phyloP scores from a whole-genome alignment of 495 filamentous ascomycete genomes.

The Neurospora sublineolata region DNA sequence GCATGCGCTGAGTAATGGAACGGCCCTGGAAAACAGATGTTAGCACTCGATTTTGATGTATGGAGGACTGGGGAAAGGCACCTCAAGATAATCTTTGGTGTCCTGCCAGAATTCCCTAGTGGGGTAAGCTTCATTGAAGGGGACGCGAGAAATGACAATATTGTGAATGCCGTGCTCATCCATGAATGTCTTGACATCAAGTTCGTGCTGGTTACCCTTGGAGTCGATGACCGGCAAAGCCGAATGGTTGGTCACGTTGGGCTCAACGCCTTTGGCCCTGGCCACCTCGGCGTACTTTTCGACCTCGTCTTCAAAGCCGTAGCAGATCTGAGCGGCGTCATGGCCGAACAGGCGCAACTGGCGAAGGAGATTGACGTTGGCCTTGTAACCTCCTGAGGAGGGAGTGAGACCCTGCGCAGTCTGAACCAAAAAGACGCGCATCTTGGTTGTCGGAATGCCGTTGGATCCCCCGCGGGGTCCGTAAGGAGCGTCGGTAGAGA shows the following conservation, averaged over 20 bases:
- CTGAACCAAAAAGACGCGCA: conserved; percentile 23
- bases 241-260: conserved; percentile 1
- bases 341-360: conserved; percentile 10
- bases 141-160: conserved; percentile 9
- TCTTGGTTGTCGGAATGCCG: neutral
- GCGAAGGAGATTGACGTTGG: conserved; percentile 18
- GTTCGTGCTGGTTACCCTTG: neutral
- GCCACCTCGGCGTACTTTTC: conserved; percentile 6
- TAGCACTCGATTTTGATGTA: neutral
- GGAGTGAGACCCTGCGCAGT: conserved; percentile 21
- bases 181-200: conserved; percentile 13
- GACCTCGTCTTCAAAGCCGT: conserved; percentile 14
- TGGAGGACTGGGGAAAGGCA: neutral
- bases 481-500: neutral
- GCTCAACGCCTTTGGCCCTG: conserved; percentile 10
- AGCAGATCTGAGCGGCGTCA: conserved; percentile 17
- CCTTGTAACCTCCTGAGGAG: conserved; percentile 24
- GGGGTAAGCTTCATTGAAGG: conserved; percentile 15
- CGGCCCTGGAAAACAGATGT: neutral
- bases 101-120: conserved; percentile 14
- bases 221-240: neutral
- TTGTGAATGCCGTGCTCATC: conserved; percentile 17
- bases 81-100: conserved; percentile 16
- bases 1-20: conserved; percentile 5
- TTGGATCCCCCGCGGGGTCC: neutral